Evolutionary conservation across 306 rosid genomes (phyloP).

Genomic region (Sophora flavescens): DNA sequence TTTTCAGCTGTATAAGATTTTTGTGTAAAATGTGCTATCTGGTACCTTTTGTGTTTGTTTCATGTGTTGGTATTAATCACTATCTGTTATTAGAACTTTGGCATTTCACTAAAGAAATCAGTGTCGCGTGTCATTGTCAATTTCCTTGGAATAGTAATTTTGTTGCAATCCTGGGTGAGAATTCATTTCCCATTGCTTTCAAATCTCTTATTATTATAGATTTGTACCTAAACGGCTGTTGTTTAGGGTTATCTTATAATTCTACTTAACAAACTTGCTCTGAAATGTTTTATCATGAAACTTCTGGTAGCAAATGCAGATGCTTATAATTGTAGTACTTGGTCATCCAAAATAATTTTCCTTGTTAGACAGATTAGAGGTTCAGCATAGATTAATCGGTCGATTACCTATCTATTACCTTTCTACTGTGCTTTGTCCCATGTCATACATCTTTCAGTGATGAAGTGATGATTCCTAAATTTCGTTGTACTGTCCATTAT

Average conservation of each 20-base stretch:
- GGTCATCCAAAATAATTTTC: constrained; percentile 7
- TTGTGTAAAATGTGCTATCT: not conserved
- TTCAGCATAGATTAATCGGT: not conserved
- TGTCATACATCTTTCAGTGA: constrained; percentile 2
- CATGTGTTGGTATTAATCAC: not conserved
- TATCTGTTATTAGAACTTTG: not conserved
- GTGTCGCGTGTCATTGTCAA: not conserved
- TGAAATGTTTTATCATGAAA: constrained; percentile 29
- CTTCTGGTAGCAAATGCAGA: not conserved
- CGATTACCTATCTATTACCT: not conserved
- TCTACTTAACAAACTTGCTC: constrained; percentile 20
- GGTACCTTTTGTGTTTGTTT: not conserved
- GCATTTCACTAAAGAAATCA: not conserved
- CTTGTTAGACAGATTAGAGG: not conserved
- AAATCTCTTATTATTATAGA: not conserved
- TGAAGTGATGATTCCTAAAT: not conserved
- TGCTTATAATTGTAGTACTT: constrained; percentile 12
- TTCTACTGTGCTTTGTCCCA: constrained; percentile 27
- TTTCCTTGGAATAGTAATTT: constrained; percentile 15
- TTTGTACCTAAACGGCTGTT: not conserved
- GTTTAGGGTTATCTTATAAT: not conserved
- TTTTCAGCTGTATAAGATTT: not conserved
- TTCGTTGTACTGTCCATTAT: constrained; percentile 10
- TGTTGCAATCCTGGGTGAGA: constrained; percentile 2
- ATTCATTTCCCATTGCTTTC: not conserved